Evolutionary conservation across 2,329 filamentous ascomycete genomes (phyloP), one percentile per base, ranked within the genome.

Genomic region (Pestalotiopsis sp.): DNA sequence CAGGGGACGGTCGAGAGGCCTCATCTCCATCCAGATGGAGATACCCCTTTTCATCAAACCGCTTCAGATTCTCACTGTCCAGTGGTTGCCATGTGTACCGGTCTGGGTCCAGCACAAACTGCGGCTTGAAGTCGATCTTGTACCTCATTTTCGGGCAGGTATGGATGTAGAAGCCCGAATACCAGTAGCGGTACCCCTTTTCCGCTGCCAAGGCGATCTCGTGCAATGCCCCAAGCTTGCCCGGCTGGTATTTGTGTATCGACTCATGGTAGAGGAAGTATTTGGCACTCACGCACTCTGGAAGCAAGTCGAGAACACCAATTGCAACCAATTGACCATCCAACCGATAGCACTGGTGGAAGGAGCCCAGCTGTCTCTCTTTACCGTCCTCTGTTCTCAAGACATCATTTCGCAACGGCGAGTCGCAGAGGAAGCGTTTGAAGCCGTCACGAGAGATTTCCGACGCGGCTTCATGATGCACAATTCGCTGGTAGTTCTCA

Each of bases 211-310:
- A 78, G 0, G 89, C 84, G 70, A 93, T 92, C 79, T 96, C 93
- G 70, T 90, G 84, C 70, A 95, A 78, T 1, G 93, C 93, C 45
- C 91, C 90, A 4, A 95, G 80, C 78, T 95, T 96, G 1, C 93
- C 93, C 38, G 93, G 91, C 27, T 86, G 86, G 80, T 88, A 90
- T 68, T 85, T 84, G 73, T 92, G 89, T 66, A 94, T 89, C 71
- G 92, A 92, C 75, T 91, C 89, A 75, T 95, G 88, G 76, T 96
- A 96, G 70, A 96, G 81, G 76, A 96, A 94, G 80, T 96, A 96
- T 12, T 96, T 93, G 4, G 91, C 91, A 74, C 92, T 95, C 64
- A 96, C 91, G 72, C 89, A 91, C 69, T 93, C 84, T 0, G 93
- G 93, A 1, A 96, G 83, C 9, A 96, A 84, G 76, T 96, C 93